A percentile compares a stretch with the other conserved stretches of the same genome.
Evolutionary conservation across 192 early-diverging fungal genomes (phyloP).

Genomic region (Pilaira anomala): DNA sequence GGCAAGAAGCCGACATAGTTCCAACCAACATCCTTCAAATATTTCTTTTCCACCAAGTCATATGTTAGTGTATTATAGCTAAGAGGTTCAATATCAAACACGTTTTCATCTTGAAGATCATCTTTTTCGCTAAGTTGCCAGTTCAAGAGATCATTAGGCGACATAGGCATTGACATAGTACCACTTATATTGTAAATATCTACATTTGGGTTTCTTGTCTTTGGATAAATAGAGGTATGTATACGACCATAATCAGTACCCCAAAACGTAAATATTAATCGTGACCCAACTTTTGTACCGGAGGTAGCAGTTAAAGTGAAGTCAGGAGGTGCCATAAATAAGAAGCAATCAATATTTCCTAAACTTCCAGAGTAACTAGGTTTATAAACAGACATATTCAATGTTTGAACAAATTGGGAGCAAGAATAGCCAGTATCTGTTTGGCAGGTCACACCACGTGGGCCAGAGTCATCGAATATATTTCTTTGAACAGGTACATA

Average conservation of each 20-base stretch:
- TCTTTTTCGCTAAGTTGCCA: constrained; percentile 23
- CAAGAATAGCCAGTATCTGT: constrained; percentile 29
- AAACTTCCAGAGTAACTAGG: constrained; percentile 21
- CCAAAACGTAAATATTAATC: constrained; percentile 20
- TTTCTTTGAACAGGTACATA: background rate
- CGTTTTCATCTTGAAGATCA: constrained; percentile 8
- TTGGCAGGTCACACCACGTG: constrained; percentile 7
- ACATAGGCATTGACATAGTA: background rate
- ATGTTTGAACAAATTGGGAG: constrained; percentile 4
- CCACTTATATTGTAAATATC: constrained; percentile 12
- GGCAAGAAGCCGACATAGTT: constrained; percentile 34
- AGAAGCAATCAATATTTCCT: constrained; percentile 22
- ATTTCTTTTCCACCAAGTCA: constrained; percentile 21
- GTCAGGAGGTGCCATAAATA: constrained; percentile 14
- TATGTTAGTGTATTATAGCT: constrained; percentile 21
- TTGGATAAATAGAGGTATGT: constrained; percentile 24
- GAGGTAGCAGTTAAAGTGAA: constrained; percentile 20
- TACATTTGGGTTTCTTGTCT: constrained; percentile 29
- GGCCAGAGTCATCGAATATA: background rate
- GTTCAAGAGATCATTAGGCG: background rate
- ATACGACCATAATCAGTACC: constrained; percentile 19
- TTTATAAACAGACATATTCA: constrained; percentile 18
- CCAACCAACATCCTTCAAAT: constrained; percentile 26
- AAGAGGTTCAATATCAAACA: constrained; percentile 23
- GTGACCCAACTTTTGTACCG: constrained; percentile 22